Evolutionary conservation across 306 rosid species (phyloP).

Genomic region (Cicer pinnatifidum): DNA sequence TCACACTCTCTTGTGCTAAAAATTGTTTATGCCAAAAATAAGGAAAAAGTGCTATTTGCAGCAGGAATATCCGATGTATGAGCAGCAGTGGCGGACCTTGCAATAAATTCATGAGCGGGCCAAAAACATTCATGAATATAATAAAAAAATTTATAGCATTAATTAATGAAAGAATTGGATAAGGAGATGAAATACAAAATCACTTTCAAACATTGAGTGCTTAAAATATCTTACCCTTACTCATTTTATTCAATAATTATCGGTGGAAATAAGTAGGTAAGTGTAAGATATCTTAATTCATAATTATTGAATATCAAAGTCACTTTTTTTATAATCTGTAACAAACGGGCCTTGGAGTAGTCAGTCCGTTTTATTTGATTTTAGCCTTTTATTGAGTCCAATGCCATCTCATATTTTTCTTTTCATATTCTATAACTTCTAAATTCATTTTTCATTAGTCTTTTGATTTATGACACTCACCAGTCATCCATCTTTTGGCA

Average conservation of each 20-base stretch:
- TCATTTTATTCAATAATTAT: no score
- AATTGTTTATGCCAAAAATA: neutral
- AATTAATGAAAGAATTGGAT: no score
- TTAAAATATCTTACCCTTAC: no score
- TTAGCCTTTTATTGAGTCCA: slow-evolving; percentile 35
- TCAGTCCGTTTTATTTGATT: slow-evolving; percentile 22
- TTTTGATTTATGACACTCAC: slow-evolving; percentile 40
- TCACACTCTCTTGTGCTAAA: slow-evolving; percentile 19
- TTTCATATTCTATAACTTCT: neutral
- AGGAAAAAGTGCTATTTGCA: slow-evolving; percentile 24
- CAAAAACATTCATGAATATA: no score
- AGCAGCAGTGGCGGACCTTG: neutral
- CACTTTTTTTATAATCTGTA: no score
- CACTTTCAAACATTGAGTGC: no score
- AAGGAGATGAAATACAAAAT: no score
- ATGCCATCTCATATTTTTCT: slow-evolving; percentile 11
- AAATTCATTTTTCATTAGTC: slow-evolving; percentile 24
- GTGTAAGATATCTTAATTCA: no score
- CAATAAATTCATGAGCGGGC: no score
- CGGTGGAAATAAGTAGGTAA: no score
- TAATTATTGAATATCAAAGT: no score
- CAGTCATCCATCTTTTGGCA: slow-evolving; percentile 45
- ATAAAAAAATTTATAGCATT: no score
- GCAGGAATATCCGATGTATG: slow-evolving; percentile 23
- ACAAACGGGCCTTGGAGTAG: neutral